Evolutionary conservation across 805 yeast species (phyloP), one percentile per base, ranked within the genome.

Genomic region (Ogataea chonburiensis): DNA sequence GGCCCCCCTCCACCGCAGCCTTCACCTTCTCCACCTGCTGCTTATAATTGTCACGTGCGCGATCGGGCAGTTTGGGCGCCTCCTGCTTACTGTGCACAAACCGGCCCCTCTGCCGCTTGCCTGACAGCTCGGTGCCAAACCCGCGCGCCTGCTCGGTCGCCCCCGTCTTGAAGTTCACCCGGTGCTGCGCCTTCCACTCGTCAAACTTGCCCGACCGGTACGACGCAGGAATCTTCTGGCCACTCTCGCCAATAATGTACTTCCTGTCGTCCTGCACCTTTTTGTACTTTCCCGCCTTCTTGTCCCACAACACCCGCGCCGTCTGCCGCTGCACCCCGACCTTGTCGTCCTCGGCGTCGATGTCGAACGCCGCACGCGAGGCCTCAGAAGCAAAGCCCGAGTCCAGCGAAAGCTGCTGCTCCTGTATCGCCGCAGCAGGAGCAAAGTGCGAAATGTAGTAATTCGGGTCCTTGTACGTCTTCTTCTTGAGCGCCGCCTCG

Each of bases 1-100:
- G 58, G 31, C 97, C 97, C 31, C 77, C 67, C 7, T 81, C 95
- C 40, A 80, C 53, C 3, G 98, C 98, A 49, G 76, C 77, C 35
- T 75, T 77, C 31, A 86, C 91, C 64, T 84, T 81, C 67, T 79
- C 79, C 75, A 84, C 79, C 59, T 91, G 96, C 46, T 70, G 70
- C 42, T 78, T 73, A 64, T 75, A 93, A 62, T 93, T 89, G 55
- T 89, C 96, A 64, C 98, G 78, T 49, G 68, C 78, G 63, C 75
- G 87, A 55, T 88, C 97, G n/a, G 98, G 96, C 25, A 81, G 64
- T 56, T 79, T 85, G 25, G 99, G 99, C 2, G 96, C 89, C 43
- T 75, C 73, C 30, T 66, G 67, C 54, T 75, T 76, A 45, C 79
- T 78, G 58, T 93, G 98, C 61, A 78, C 78, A 70, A 77, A 86